These are phyloP conservation scores for Phytophthora ohioensis DNA, from an alignment of 352 stramenopile genomes.

Conservation along the genomic window DNA sequence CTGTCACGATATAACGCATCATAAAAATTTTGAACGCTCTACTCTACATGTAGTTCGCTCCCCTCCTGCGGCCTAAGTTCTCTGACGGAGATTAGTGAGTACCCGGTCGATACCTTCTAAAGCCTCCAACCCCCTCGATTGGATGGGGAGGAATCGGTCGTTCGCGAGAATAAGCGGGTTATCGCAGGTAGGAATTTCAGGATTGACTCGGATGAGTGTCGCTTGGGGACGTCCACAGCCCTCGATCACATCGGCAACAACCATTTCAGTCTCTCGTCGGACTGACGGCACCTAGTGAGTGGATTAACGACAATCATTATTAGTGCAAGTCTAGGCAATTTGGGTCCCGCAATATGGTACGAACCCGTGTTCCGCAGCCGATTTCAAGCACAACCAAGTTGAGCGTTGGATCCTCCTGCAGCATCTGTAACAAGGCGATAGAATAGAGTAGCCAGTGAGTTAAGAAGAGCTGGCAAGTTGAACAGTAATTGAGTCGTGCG, in stretches of 20 bases:
- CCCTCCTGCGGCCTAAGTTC: background rate
- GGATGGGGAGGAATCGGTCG: conserved; percentile 55
- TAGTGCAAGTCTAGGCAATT: no score
- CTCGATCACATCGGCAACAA: conserved; percentile 75
- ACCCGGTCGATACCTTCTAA: conserved; percentile 66
- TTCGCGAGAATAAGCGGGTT: conserved; percentile 57
- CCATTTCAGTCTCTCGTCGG: conserved; percentile 82
- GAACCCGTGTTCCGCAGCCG: conserved; percentile 77
- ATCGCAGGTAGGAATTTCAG: conserved; percentile 68
- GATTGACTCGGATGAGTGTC: conserved; percentile 81
- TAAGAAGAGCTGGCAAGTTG: background rate
- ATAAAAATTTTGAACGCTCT: background rate
- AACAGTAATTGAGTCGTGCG: background rate
- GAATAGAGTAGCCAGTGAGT: background rate
- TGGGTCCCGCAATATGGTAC: background rate
- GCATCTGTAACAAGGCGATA: conserved; percentile 51
- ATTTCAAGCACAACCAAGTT: conserved; percentile 86
- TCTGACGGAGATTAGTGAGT: conserved; percentile 22
- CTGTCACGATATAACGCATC: conserved; percentile 23
- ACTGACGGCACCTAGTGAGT: conserved; percentile 76
- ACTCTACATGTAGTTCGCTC: background rate
- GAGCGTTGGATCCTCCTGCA: conserved; percentile 64
- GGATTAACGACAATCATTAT: background rate
- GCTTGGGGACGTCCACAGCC: conserved; percentile 60
- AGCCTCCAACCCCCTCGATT: conserved; percentile 58